phyloP scores from a whole-genome alignment of 345 rosid species.

The Clausena lansium region DNA sequence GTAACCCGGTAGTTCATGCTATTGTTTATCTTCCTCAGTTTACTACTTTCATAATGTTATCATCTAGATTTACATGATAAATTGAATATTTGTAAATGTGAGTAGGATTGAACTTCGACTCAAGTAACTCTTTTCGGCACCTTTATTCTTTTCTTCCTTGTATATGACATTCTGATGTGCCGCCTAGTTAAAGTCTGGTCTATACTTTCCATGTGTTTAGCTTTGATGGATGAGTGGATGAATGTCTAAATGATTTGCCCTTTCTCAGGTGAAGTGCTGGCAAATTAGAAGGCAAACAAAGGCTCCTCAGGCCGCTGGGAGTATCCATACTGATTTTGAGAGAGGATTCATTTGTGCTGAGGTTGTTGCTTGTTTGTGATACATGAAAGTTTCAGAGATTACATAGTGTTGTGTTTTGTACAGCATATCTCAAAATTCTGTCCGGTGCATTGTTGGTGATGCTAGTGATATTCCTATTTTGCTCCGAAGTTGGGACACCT shows the following conservation, averaged over 20 bases:
- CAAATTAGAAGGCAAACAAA: conserved; percentile 89
- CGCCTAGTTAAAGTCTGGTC: neutral
- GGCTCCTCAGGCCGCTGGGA: conserved; percentile 99
- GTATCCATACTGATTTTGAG: conserved; percentile 94
- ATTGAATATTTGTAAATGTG: neutral
- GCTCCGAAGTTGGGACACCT: neutral
- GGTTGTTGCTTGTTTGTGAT: conserved; percentile 42
- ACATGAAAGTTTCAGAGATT: neutral
- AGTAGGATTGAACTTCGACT: neutral
- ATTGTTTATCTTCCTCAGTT: neutral
- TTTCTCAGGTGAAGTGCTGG: conserved; percentile 93
- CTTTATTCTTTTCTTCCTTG: neutral
- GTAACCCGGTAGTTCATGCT: neutral
- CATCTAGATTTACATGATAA: neutral
- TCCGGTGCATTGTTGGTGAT: neutral
- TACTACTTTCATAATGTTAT: neutral
- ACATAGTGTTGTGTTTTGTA: neutral
- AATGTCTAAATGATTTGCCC: conserved; percentile 4
- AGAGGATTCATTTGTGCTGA: conserved; percentile 98
- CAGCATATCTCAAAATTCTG: neutral
- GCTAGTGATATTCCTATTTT: neutral
- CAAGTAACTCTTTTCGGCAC: neutral
- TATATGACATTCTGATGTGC: neutral
- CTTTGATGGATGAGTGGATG: neutral
- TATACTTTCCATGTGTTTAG: neutral